Evolutionary conservation across 2,329 filamentous ascomycete species (phyloP).

Genomic region (Podosphaera xanthii): DNA sequence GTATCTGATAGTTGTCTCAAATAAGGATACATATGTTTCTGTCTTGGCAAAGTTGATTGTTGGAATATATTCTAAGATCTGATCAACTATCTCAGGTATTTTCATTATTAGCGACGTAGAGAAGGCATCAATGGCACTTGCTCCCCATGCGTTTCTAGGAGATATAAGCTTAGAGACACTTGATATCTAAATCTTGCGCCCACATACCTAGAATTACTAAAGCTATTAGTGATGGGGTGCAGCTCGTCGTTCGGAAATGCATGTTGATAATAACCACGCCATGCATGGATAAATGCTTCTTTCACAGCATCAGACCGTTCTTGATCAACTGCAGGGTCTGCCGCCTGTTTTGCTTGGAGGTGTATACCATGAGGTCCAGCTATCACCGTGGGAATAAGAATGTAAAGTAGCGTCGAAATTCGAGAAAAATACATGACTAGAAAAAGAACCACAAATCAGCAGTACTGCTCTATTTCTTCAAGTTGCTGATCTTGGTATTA

Average conservation of each 20-base stretch:
- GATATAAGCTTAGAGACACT: background rate
- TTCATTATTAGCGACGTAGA: conserved; percentile 62
- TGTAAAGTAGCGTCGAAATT: too few species aligned
- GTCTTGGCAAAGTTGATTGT: conserved; percentile 48
- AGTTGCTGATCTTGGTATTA: too few species aligned
- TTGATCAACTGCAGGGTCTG: background rate
- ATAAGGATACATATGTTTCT: conserved; percentile 40
- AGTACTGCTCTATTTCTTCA: too few species aligned
- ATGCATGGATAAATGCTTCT: conserved; percentile 45
- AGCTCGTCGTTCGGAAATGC: conserved; percentile 63
- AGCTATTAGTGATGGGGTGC: conserved; percentile 40
- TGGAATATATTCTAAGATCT: conserved; percentile 48
- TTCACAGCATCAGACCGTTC: conserved; percentile 35
- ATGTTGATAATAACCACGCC: conserved; percentile 49
- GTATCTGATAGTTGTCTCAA: conserved; percentile 82
- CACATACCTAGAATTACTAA: conserved; percentile 43
- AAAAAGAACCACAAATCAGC: too few species aligned
- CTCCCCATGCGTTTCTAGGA: conserved; percentile 59
- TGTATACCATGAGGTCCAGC: background rate
- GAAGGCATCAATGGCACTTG: conserved; percentile 59
- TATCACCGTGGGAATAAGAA: background rate
- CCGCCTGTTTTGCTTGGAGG: background rate
- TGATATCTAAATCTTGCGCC: background rate
- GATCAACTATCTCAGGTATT: conserved; percentile 39
- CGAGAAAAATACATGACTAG: too few species aligned